Evolutionary conservation across 495 filamentous ascomycete species (phyloP), one percentile per base, ranked within the genome.

Genomic region (Pyrenula aspistea): DNA sequence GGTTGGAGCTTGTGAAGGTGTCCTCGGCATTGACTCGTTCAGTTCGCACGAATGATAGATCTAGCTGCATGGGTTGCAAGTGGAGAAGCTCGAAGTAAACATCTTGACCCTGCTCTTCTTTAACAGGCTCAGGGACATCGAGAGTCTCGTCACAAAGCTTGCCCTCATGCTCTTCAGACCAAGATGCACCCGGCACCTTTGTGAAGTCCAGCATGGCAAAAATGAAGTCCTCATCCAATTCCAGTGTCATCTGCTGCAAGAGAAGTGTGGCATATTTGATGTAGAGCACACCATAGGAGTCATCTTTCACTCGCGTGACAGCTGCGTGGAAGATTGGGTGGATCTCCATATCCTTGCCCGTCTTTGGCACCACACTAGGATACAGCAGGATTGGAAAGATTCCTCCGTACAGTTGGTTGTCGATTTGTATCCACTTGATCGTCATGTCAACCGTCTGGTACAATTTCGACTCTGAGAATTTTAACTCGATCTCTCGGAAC

Each of bases 401-500:
- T 12, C 93, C 93, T 49, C 93, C 93, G 65, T 97, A 98, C 22
- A 98, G 84, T 65, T 98, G 93, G 65, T 98, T 98, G 73, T 98
- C 93, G 64, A 98, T 91, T 68, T 98, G 93, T 53, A 98, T 91
- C 93, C 93, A 98, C 68, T 96, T 97, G 68, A 96, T 86, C 0
- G 87, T 86, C 10, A 89, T 77, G 52, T 86, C 89, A 57, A 96
- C 69, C 2, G 89, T 96, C 71, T 97, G 93, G 66, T 93, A 95
- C 12, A 96, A 73, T 24, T 79, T 75, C n/a, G 94, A 96, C 66
- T 97, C 93, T 56, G 82, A 87, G 65, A 88, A 94, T 60, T 91
- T 91, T 61, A 97, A 74, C 63, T 93, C 84, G 54, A 98, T 87
- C 57, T 96, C 94, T 49, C 91, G 82, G 74, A 96, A 86, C 1